Evolutionary conservation across 2,329 filamentous ascomycete species (phyloP).

Genomic region (Epichloe gansuensis): DNA sequence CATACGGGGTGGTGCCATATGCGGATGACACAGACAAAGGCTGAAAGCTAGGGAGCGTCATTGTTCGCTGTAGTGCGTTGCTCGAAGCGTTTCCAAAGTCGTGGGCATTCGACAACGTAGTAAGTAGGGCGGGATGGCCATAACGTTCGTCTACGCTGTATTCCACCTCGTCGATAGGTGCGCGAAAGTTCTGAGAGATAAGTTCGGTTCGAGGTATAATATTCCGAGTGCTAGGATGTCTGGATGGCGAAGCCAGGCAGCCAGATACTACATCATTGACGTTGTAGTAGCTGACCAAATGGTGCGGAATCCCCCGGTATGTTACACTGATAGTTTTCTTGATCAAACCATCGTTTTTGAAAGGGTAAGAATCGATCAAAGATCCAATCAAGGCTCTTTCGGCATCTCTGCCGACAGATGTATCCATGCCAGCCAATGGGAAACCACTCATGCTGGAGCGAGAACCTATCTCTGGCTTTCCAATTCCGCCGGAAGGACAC

Average conservation of each 20-base stretch:
- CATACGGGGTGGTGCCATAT: constrained; percentile 6
- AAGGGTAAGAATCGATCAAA: constrained; percentile 77
- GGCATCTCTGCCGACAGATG: constrained; percentile 14
- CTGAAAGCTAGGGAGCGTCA: constrained; percentile 14
- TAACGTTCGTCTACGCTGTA: constrained; percentile 8
- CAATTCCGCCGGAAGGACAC: constrained; percentile 20
- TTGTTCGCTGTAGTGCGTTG: constrained; percentile 14
- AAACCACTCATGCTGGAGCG: constrained; percentile 11
- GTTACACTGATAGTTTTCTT: constrained; percentile 88
- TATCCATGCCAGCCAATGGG: constrained; percentile 1
- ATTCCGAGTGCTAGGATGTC: constrained; percentile 24
- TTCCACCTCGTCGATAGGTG: constrained; percentile 49
- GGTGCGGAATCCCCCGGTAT: constrained; percentile 62
- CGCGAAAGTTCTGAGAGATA: constrained; percentile 52
- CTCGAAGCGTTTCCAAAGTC: constrained; percentile 6
- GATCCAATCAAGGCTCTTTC: constrained; percentile 55
- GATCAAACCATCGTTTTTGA: constrained; percentile 69
- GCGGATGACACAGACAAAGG: background rate
- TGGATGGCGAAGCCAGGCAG: constrained; percentile 44
- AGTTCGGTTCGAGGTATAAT: constrained; percentile 45
- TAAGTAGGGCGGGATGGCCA: constrained; percentile 4
- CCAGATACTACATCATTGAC: constrained; percentile 61
- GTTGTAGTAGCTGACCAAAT: constrained; percentile 81
- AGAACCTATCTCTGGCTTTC: constrained; percentile 19
- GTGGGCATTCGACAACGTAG: constrained; percentile 6